Percentiles rank a stretch among this genome's conserved stretches.
These are phyloP conservation scores for Excoecaria cochinchinensis DNA, from an alignment of 345 rosid genomes.

Conservation along the genomic window DNA sequence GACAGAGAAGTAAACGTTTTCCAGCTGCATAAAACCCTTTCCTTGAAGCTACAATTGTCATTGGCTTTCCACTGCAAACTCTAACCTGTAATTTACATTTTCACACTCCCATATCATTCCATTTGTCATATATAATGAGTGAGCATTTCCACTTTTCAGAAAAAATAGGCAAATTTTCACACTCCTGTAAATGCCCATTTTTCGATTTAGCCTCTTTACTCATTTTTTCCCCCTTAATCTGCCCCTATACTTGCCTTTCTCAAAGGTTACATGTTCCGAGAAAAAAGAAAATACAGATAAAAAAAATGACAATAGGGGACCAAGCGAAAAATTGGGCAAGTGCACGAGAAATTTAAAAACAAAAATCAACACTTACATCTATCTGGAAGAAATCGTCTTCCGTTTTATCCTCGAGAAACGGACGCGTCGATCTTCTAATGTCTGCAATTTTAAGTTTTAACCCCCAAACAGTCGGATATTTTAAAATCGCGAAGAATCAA, in stretches of 20 bases:
- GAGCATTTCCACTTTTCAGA: background rate
- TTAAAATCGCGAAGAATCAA: no score
- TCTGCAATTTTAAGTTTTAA: slow-evolving; percentile 16
- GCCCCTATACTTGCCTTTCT: no score
- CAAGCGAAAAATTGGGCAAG: no score
- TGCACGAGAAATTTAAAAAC: no score
- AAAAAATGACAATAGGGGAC: no score
- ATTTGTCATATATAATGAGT: background rate
- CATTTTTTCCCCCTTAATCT: no score
- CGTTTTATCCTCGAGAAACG: slow-evolving; percentile 20
- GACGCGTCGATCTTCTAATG: slow-evolving; percentile 26
- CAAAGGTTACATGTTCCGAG: no score
- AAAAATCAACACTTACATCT: slow-evolving; percentile 51
- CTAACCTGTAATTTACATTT: slow-evolving; percentile 23
- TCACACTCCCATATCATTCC: background rate
- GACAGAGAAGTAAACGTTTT: slow-evolving; percentile 22
- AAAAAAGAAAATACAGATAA: no score
- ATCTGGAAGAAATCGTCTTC: slow-evolving; percentile 56
- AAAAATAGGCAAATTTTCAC: background rate
- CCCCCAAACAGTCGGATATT: background rate
- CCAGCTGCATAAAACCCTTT: slow-evolving; percentile 36
- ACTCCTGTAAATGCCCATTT: no score
- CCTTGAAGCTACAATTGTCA: slow-evolving; percentile 33
- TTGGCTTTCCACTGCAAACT: slow-evolving; percentile 35
- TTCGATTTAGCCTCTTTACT: no score